Percentiles rank a stretch among this genome's conserved stretches.
phyloP scores from a whole-genome alignment of 2,329 filamentous ascomycete species.

The Orbilia blumenaviensis region DNA sequence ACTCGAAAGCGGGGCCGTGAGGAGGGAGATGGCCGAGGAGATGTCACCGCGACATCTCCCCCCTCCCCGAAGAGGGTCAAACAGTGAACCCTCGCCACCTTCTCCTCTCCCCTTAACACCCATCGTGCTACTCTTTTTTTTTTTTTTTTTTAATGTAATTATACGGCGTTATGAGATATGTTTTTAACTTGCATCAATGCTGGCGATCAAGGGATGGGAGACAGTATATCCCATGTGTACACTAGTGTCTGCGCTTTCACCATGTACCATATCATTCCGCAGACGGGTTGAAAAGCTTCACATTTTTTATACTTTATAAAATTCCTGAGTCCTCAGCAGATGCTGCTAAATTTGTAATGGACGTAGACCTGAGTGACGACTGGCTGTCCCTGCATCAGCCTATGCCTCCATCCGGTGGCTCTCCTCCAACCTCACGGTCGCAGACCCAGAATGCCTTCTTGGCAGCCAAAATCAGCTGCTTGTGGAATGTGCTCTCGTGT shows the following conservation, averaged over 20 bases:
- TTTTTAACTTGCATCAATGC: slow-evolving; percentile 1
- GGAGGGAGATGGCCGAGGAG: not conserved
- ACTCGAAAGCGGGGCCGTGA: not conserved
- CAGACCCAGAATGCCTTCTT: not conserved
- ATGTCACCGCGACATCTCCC: not conserved
- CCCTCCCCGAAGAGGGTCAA: not conserved
- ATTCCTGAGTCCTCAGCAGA: too few relatives aligned
- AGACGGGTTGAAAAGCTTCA: not conserved
- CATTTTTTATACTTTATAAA: not conserved
- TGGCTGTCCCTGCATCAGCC: not conserved
- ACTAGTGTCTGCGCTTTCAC: not conserved
- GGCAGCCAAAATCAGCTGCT: not conserved
- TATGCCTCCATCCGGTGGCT: not conserved
- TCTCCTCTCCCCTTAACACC: not conserved
- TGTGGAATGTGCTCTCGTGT: slow-evolving; percentile 15
- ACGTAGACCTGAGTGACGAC: not conserved
- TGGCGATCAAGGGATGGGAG: not conserved
- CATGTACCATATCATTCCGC: not conserved
- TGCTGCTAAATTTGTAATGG: too few relatives aligned
- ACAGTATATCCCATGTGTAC: not conserved
- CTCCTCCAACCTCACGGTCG: not conserved
- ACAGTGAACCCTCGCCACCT: not conserved
- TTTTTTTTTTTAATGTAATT: not conserved
- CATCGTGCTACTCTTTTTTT: not conserved
- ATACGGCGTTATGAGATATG: slow-evolving; percentile 1